Base-by-base conservation (phyloP, 2,329 filamentous ascomycete genomes). In the Aspergillus costaricaensis region DNA sequence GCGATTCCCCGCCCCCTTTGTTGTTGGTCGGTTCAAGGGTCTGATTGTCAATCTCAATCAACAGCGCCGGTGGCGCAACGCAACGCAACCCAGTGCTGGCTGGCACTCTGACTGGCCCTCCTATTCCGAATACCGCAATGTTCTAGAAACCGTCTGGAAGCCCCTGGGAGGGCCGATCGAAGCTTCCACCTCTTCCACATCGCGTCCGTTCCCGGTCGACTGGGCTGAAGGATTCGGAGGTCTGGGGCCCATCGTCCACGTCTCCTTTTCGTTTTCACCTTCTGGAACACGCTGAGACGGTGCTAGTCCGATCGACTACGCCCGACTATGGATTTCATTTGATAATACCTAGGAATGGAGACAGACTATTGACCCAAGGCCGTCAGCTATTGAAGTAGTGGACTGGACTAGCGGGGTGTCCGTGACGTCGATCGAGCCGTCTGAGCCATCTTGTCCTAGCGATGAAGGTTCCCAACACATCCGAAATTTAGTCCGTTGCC, bases 61-160 rank as follows among this genome's bases (percentile, higher is more conserved):
- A 21, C 39, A 15, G 15, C 39, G 19, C 39, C 32, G 48, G 64
- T 62, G 60, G 64, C 62, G 62, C 58, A 64, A 61, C 62, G 62
- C 58, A 64, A 61, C 50, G 17, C 54, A 55, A 57, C 21, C 32
- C 43, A 54, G 52, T 36, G 25, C 47, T 47, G 55, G 27, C 32
- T 36, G 32, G 32, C 32, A 36, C 32, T 36, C 12, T 36, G 12
- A 36, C 32, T 14, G 25, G 43, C 23, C 14, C 58, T 53, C 58
- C 53, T 32, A 47, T 57, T 47, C 44, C 54, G 55, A 38, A 50
- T 55, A 51, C 50, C 49, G 50, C 17, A 23, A 53, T 50, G 58
- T 76, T 76, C 73, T 76, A 74, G 73, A 76, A 76, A 67, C 68
- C 68, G 60, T 63, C 63, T 75, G 67, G 73, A 76, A 76, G 55